A percentile compares a stretch with the other conserved stretches of the same genome.
Evolutionary conservation across 352 stramenopile genomes (phyloP).

Genomic region (Phytophthora meadii): DNA sequence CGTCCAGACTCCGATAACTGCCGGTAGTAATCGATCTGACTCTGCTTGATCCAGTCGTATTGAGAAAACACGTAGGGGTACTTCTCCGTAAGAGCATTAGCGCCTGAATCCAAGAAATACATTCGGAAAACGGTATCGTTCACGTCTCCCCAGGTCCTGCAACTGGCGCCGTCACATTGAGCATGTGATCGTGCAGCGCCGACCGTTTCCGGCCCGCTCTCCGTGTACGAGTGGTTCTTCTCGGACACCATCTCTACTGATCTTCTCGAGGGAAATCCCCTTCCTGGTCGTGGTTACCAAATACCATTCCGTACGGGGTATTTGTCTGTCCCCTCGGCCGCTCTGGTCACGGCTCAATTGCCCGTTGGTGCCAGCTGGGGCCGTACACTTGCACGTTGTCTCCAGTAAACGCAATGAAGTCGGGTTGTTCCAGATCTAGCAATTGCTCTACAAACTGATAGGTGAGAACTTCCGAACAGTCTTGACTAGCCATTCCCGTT

Average conservation of each 20-base stretch:
- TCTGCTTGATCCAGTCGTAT: constrained; percentile 66
- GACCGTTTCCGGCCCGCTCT: constrained; percentile 41
- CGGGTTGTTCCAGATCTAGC: constrained; percentile 55
- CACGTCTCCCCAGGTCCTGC: constrained; percentile 38
- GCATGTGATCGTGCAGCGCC: no score
- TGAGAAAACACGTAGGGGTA: constrained; percentile 44
- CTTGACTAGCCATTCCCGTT: constrained; percentile 30
- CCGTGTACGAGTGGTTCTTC: constrained; percentile 52
- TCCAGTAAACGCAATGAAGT: constrained; percentile 65
- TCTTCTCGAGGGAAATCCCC: constrained; percentile 41
- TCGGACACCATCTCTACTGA: constrained; percentile 43
- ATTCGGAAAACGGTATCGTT: constrained; percentile 55
- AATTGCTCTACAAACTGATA: constrained; percentile 54
- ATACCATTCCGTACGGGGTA: constrained; percentile 65
- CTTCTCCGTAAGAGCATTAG: constrained; percentile 29
- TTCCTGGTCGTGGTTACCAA: constrained; percentile 72
- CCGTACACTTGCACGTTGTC: constrained; percentile 59
- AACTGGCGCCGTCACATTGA: constrained; percentile 47
- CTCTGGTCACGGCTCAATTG: constrained; percentile 47
- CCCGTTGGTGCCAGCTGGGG: constrained; percentile 34
- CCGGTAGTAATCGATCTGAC: constrained; percentile 57
- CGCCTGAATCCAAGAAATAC: constrained; percentile 68
- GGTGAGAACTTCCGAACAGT: constrained; percentile 56
- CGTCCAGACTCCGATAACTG: constrained; percentile 35
- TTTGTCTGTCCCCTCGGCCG: constrained; percentile 48